Percentiles rank a stretch among this genome's conserved stretches.
Evolutionary conservation across 768 basidiomycete species (phyloP).

Genomic region (Kwoniella bestiolae): DNA sequence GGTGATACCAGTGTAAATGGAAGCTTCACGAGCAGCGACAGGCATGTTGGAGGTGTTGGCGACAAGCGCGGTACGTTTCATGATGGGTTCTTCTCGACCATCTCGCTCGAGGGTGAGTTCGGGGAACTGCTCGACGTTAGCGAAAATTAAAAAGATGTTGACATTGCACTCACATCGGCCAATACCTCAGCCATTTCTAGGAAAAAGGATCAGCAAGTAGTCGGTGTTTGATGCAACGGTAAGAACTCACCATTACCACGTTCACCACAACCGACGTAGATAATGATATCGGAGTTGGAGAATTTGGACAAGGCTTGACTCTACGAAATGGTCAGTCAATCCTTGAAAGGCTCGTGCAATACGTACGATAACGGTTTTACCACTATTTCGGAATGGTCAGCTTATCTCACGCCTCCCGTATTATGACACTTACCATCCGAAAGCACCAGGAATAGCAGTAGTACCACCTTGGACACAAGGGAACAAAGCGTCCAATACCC

Average conservation of each 20-base stretch:
- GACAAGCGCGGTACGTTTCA: conserved; percentile 98
- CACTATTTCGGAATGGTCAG: conserved; percentile 26
- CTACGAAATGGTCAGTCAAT: conserved; percentile 11
- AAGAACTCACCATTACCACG: conserved; percentile 71
- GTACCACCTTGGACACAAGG: conserved; percentile 68
- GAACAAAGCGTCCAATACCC: conserved; percentile 94
- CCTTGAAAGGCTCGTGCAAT: not conserved
- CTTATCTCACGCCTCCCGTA: not conserved
- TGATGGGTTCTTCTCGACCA: conserved; percentile 93
- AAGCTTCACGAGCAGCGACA: conserved; percentile 97
- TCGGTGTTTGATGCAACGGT: conserved; percentile 3
- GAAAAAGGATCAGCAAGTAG: not conserved
- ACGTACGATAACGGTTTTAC: conserved; percentile 89
- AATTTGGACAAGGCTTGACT: conserved; percentile 85
- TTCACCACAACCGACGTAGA: conserved; percentile 99
- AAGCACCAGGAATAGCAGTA: conserved; percentile 86
- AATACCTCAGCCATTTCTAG: conserved; percentile 79
- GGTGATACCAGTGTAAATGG: conserved; percentile 99
- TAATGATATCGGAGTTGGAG: conserved; percentile 98
- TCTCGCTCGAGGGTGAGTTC: conserved; percentile 89
- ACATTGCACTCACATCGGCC: conserved; percentile 71
- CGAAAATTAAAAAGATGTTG: not conserved
- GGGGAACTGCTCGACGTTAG: conserved; percentile 63
- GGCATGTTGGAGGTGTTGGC: conserved; percentile 99
- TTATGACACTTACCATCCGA: conserved; percentile 74